These are phyloP conservation scores for Massariosphaeria phaeospora DNA, from an alignment of 495 filamentous ascomycete genomes.

Conservation along the genomic window DNA sequence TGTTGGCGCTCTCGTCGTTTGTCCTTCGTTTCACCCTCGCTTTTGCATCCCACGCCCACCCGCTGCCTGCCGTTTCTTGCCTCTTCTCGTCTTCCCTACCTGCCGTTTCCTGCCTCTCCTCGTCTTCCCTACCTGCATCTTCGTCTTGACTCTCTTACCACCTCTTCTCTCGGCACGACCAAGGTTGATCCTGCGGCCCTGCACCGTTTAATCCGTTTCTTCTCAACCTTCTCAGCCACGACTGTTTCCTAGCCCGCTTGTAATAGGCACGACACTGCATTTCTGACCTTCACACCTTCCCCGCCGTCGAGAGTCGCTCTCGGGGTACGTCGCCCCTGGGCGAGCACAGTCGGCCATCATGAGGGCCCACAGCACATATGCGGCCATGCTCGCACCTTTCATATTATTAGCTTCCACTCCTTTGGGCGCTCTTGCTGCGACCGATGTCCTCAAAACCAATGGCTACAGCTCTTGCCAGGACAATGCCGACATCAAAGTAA, in stretches of 20 bases:
- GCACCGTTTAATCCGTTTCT: conserved; percentile 24
- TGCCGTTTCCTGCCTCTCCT: neutral
- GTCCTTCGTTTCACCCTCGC: conserved; percentile 26
- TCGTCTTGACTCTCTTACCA: neutral
- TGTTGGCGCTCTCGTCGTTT: conserved; percentile 13
- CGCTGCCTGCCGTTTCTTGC: neutral
- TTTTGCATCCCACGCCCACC: conserved; percentile 10
- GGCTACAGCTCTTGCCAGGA: conserved; percentile 73
- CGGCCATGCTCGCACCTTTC: conserved; percentile 34
- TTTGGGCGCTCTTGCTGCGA: conserved; percentile 47
- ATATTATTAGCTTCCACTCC: conserved; percentile 43
- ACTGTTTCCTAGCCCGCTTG: neutral
- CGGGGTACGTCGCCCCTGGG: conserved; percentile 14
- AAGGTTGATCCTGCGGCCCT: conserved; percentile 34
- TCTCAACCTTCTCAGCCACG: conserved; percentile 4
- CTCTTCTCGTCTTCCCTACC: neutral
- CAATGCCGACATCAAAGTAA: conserved; percentile 62
- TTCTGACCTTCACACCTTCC: neutral
- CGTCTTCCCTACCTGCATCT: neutral
- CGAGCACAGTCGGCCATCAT: conserved; percentile 17
- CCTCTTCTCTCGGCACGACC: conserved; percentile 22
- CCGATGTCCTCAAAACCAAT: conserved; percentile 73
- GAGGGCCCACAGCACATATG: conserved; percentile 29
- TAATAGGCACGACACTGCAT: neutral
- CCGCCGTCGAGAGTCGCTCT: neutral